Evolutionary conservation across 306 rosid genomes (phyloP), one percentile per base, ranked within the genome.

Genomic region (Lithocarpus polystachyus): DNA sequence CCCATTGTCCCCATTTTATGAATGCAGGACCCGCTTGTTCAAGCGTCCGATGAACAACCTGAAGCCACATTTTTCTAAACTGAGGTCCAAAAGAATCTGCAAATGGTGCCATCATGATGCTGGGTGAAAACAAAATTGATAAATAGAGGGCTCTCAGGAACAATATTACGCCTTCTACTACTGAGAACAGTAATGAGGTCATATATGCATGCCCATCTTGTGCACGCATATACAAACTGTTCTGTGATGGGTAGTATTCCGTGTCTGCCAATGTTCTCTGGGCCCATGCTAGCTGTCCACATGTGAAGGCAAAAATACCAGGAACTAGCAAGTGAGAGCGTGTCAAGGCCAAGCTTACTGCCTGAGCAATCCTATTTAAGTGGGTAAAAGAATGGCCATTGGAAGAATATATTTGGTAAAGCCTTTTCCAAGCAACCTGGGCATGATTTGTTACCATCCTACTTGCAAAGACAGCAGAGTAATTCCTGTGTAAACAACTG

Each of bases 1-100:
- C 99, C 99, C 99, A 95, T 79, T 95, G 99, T 79, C 99, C 99
- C 99, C 99, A 95, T 86, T 95, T 95, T 77, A 95, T 95, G 83
- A 95, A 95, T 28, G 99, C 98, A 6, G 98, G 99, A 60, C 99
- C 99, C 64, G 98, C 96, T 70, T 76, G 87, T 79, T 95, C 99
- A 68, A 95, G 82, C 6, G 99, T 86, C 57, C 93, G 94, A 68
- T 77, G 99, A 84, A 95, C 82, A 75, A 95, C 87, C 74, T 37
- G 86, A 71, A 95, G 96, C 99, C 99, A 95, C 26, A 82, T 68
- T 82, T 82, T 82, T 87, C 99, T 89, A 79, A 87, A 95, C 72
- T 84, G 80, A 48, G 83, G 79, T 74, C 98, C 99, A 81, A 84
- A 90, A 54, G 29, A 71, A 77, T 95, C 99, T 15, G 88, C 94